A percentile compares a stretch with the other conserved stretches of the same genome.
Evolutionary conservation across 1,284 basidiomycete genomes (phyloP).

Genomic region (Microbotryomycetes sp.): DNA sequence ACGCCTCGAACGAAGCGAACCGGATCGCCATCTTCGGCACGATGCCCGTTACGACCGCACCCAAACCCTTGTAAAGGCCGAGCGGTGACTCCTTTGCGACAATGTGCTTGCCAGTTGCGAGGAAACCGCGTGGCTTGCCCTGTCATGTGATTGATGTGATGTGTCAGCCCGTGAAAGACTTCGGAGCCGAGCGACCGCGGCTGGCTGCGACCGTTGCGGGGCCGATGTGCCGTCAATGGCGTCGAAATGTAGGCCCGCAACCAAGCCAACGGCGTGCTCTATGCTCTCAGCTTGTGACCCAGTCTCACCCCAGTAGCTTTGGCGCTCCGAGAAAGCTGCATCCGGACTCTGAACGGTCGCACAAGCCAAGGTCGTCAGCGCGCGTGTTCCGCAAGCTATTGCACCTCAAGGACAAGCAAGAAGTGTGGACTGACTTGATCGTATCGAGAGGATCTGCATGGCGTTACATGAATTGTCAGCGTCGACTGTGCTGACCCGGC

Average conservation of each 20-base stretch:
- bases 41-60: constrained; percentile 94
- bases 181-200: background rate
- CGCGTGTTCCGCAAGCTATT: background rate
- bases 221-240: background rate
- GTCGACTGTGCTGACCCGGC: background rate
- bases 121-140: constrained; percentile 87
- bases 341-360: constrained; percentile 14
- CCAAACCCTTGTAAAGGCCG: constrained; percentile 92
- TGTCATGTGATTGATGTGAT: constrained; percentile 38
- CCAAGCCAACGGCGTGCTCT: no score
- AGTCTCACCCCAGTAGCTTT: constrained; percentile 70
- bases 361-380: background rate
- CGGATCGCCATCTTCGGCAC: constrained; percentile 99
- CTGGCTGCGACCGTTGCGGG: constrained; percentile 28
- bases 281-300: no score
- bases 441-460: constrained; percentile 73
- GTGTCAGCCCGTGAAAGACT: background rate
- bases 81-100: constrained; percentile 85
- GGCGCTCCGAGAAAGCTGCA: constrained; percentile 57
- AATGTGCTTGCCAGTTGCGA: constrained; percentile 86
- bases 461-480: background rate
- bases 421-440: constrained; percentile 57
- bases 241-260: background rate
- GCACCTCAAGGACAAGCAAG: background rate
- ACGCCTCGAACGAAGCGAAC: constrained; percentile 94